A percentile compares a stretch with the other conserved stretches of the same genome.
Evolutionary conservation across 805 yeast species (phyloP).

Genomic region (Candida berthetii): DNA sequence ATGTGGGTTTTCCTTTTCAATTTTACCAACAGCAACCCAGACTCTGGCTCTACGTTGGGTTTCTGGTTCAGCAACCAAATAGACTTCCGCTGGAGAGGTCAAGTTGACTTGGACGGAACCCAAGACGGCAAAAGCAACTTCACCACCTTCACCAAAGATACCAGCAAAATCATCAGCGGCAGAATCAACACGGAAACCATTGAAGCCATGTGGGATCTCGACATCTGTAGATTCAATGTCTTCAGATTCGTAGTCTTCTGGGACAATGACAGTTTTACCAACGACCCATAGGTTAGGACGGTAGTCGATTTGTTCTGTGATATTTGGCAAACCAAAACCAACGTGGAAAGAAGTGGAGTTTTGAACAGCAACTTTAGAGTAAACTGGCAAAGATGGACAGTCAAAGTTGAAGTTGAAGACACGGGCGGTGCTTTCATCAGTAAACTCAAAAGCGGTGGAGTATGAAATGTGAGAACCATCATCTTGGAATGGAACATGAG

Average conservation of each 20-base stretch:
- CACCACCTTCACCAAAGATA: background rate
- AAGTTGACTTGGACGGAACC: background rate
- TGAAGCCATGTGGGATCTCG: background rate
- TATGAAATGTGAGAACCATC: background rate
- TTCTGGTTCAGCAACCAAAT: background rate
- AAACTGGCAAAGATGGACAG: background rate
- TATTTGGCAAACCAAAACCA: background rate
- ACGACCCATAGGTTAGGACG: background rate
- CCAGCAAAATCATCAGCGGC: background rate
- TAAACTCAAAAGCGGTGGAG: background rate
- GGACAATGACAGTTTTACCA: background rate
- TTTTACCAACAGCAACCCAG: background rate
- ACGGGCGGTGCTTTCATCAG: background rate
- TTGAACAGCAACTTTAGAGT: background rate
- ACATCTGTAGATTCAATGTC: background rate
- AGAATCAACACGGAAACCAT: background rate
- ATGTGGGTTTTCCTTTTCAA: background rate
- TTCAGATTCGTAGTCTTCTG: background rate
- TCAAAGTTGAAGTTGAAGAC: background rate
- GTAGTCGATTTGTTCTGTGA: background rate
- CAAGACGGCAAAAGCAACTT: background rate
- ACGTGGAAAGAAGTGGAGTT: background rate
- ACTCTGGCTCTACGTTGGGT: background rate
- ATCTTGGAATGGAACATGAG: background rate
- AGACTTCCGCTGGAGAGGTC: background rate